Evolutionary conservation across 805 yeast genomes (phyloP).

Genomic region (Candida saitoana): DNA sequence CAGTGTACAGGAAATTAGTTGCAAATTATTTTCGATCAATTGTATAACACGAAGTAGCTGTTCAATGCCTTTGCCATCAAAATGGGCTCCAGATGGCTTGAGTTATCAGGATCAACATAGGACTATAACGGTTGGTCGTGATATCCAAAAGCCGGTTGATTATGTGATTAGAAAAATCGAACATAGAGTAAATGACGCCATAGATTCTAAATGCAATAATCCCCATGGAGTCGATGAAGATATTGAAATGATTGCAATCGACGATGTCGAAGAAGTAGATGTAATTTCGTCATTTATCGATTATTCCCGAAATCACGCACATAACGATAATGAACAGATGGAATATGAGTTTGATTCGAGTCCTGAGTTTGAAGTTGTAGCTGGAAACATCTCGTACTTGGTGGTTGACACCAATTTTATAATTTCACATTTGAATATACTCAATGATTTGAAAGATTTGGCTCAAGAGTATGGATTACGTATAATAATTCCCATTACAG

Average conservation of each 20-base stretch:
- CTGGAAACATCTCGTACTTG: slow-evolving; percentile 36
- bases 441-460: slow-evolving; percentile 48
- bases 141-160: slow-evolving; percentile 16
- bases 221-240: slow-evolving; percentile 25
- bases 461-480: slow-evolving; percentile 40
- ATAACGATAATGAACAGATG: slow-evolving; percentile 10
- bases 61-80: slow-evolving; percentile 28
- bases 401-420: slow-evolving; percentile 84
- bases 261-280: slow-evolving; percentile 41
- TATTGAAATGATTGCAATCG: slow-evolving; percentile 47
- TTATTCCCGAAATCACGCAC: slow-evolving; percentile 6
- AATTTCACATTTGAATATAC: slow-evolving; percentile 57
- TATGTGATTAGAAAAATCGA: slow-evolving; percentile 24
- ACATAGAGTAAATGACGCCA: slow-evolving; percentile 20
- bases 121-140: slow-evolving; percentile 23
- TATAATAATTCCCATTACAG: slow-evolving; percentile 67
- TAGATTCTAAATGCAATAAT: slow-evolving; percentile 2
- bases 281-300: slow-evolving; percentile 40
- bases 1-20: neutral
- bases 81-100: slow-evolving; percentile 35
- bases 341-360: slow-evolving; percentile 13
- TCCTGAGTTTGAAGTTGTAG: slow-evolving; percentile 10
- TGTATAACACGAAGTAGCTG: neutral
- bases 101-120: slow-evolving; percentile 17
- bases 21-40: neutral